Conservation (phyloP, 108 stramenopile genomes). For the Cyclostephanos tholiformis region DNA sequence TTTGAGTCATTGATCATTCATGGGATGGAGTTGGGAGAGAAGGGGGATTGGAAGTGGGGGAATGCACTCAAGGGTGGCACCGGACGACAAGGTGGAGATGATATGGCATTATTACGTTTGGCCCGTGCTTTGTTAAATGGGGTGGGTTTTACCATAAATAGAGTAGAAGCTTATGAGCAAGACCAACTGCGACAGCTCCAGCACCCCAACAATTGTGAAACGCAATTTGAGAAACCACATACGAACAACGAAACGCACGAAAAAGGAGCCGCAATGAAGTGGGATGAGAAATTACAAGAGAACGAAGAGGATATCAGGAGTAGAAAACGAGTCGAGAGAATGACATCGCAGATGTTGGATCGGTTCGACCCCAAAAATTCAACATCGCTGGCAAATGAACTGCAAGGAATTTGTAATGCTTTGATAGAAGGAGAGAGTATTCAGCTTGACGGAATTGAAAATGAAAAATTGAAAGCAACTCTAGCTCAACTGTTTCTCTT, state of each 20-base stretch:
- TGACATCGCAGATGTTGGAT: slow-evolving; percentile 54
- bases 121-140: slow-evolving; percentile 67
- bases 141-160: slow-evolving; percentile 66
- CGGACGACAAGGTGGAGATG: slow-evolving; percentile 27
- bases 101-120: slow-evolving; percentile 44
- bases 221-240: slow-evolving; percentile 6
- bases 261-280: slow-evolving; percentile 5
- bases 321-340: slow-evolving; percentile 48
- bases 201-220: slow-evolving; percentile 9
- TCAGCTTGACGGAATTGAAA: slow-evolving; percentile 72
- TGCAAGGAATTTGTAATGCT: slow-evolving; percentile 61
- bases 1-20: slow-evolving; percentile 34
- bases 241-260: slow-evolving; percentile 1
- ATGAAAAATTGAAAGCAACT: slow-evolving; percentile 59
- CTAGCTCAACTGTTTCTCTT: slow-evolving; percentile 62
- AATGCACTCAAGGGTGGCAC: slow-evolving; percentile 3
- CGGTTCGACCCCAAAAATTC: slow-evolving; percentile 49
- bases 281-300: slow-evolving; percentile 17
- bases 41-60: slow-evolving; percentile 45
- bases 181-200: slow-evolving; percentile 20
- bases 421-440: slow-evolving; percentile 73
- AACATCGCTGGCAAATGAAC: slow-evolving; percentile 51
- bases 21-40: slow-evolving; percentile 35
- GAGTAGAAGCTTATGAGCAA: slow-evolving; percentile 46
- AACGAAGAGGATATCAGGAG: slow-evolving; percentile 28